Percentiles rank a stretch among this genome's conserved stretches.
phyloP scores from a whole-genome alignment of 768 basidiomycete species.

The Cystobasidium ongulense region DNA sequence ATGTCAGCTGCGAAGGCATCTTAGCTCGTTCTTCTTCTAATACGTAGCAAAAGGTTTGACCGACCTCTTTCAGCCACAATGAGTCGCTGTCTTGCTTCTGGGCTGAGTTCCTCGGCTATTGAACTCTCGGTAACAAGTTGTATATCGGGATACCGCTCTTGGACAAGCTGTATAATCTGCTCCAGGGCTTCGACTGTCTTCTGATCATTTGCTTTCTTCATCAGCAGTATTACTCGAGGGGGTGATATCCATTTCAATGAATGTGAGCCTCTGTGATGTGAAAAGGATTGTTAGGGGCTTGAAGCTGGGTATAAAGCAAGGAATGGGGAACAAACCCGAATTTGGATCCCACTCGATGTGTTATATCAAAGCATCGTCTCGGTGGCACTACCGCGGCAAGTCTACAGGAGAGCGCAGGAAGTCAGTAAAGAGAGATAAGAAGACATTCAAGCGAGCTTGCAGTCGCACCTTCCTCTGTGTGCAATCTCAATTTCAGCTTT shows the following conservation, averaged over 20 bases:
- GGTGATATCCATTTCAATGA: slow-evolving; percentile 29
- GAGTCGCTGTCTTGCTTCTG: neutral
- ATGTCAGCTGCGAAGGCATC: neutral
- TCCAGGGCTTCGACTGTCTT: slow-evolving; percentile 41
- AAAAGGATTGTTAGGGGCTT: neutral
- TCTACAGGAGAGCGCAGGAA: neutral
- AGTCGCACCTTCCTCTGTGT: slow-evolving; percentile 25
- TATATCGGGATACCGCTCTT: slow-evolving; percentile 30
- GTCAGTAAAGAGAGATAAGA: too few species aligned
- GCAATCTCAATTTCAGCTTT: slow-evolving; percentile 30
- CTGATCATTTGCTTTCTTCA: slow-evolving; percentile 46
- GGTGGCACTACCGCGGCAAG: slow-evolving; percentile 30
- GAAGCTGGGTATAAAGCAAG: neutral
- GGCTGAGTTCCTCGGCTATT: slow-evolving; percentile 16
- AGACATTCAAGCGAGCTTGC: neutral
- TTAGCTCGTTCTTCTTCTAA: neutral
- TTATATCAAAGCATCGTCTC: slow-evolving; percentile 13
- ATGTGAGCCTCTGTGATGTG: slow-evolving; percentile 31
- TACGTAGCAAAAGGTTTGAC: neutral
- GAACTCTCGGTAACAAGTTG: slow-evolving; percentile 36
- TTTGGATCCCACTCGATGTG: slow-evolving; percentile 32
- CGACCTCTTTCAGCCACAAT: slow-evolving; percentile 15
- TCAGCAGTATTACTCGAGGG: slow-evolving; percentile 41
- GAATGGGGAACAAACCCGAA: slow-evolving; percentile 27
- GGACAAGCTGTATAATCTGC: slow-evolving; percentile 36